Percentiles rank a stretch among this genome's conserved stretches.
Conservation (phyloP, 2,329 filamentous ascomycete genomes). For the Coniella vitis region DNA sequence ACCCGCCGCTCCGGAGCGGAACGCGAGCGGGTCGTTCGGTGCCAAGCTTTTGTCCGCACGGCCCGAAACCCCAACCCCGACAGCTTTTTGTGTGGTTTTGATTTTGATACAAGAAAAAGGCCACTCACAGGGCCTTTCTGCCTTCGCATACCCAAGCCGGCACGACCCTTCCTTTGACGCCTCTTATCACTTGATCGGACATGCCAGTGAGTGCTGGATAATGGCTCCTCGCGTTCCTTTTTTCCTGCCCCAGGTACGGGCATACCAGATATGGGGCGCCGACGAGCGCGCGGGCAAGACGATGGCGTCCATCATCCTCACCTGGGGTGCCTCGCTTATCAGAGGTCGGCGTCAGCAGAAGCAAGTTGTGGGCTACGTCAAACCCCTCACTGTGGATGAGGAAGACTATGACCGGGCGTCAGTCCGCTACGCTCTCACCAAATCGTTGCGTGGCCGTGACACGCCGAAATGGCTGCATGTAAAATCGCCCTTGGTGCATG, state of each 20-base stretch:
- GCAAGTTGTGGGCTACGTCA: conserved; percentile 54
- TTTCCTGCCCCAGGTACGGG: conserved; percentile 61
- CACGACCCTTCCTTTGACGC: too few relatives aligned
- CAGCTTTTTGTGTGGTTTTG: too few relatives aligned
- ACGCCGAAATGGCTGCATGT: too few relatives aligned
- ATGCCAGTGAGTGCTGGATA: background rate
- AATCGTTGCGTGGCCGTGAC: background rate
- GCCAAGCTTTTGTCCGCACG: too few relatives aligned
- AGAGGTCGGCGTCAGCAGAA: conserved; percentile 29
- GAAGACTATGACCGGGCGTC: conserved; percentile 52
- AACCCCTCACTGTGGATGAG: conserved; percentile 74
- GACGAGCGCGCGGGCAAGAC: conserved; percentile 86
- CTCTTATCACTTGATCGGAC: too few relatives aligned
- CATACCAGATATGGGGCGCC: conserved; percentile 73
- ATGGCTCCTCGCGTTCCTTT: conserved; percentile 49
- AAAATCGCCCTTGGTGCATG: too few relatives aligned
- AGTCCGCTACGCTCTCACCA: background rate
- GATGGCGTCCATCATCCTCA: conserved; percentile 67
- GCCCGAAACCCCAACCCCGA: too few relatives aligned
- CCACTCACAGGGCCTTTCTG: too few relatives aligned
- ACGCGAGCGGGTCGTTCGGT: too few relatives aligned
- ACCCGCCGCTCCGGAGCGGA: too few relatives aligned
- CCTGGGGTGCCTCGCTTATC: conserved; percentile 45
- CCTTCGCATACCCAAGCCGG: too few relatives aligned
- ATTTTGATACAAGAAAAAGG: too few relatives aligned